These are phyloP conservation scores for Pleurotus tuoliensis DNA, from an alignment of 768 basidiomycete species.

Conservation along the genomic window DNA sequence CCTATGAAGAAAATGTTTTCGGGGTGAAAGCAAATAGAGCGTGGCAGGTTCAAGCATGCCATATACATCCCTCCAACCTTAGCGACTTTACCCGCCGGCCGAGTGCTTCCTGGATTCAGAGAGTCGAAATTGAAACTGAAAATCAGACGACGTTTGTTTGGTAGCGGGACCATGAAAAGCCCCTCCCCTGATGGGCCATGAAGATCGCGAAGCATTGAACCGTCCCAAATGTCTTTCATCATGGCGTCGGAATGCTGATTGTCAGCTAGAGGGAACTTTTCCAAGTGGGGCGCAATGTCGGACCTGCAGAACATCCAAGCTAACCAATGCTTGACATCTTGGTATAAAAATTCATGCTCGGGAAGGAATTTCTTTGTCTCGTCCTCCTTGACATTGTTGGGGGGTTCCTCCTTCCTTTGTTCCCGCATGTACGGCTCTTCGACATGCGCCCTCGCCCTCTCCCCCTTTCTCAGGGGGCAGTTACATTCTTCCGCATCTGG, in stretches of 20 bases:
- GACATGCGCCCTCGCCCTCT: too few species aligned
- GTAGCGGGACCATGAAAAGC: not conserved
- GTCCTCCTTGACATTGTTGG: too few species aligned
- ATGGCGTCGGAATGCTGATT: not conserved
- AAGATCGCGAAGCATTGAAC: not conserved
- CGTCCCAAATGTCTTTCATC: not conserved
- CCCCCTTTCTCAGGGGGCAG: constrained; percentile 19
- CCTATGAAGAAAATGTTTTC: constrained; percentile 33
- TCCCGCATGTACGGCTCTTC: not conserved
- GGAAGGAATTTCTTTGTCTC: not conserved
- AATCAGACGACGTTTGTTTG: not conserved
- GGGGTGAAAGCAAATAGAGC: not conserved
- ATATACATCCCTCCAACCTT: not conserved
- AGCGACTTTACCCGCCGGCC: not conserved
- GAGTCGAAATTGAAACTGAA: not conserved
- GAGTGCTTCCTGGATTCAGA: not conserved
- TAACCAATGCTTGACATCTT: not conserved
- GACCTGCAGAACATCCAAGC: not conserved
- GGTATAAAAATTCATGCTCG: not conserved
- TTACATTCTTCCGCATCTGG: constrained; percentile 13
- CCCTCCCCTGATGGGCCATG: not conserved
- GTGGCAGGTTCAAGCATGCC: not conserved
- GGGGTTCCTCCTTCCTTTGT: not conserved
- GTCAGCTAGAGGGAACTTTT: not conserved
- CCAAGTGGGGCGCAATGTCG: not conserved